A percentile compares a stretch with the other conserved stretches of the same genome.
Conservation (phyloP, 2,329 filamentous ascomycete genomes). For the Colletotrichum musicola region DNA sequence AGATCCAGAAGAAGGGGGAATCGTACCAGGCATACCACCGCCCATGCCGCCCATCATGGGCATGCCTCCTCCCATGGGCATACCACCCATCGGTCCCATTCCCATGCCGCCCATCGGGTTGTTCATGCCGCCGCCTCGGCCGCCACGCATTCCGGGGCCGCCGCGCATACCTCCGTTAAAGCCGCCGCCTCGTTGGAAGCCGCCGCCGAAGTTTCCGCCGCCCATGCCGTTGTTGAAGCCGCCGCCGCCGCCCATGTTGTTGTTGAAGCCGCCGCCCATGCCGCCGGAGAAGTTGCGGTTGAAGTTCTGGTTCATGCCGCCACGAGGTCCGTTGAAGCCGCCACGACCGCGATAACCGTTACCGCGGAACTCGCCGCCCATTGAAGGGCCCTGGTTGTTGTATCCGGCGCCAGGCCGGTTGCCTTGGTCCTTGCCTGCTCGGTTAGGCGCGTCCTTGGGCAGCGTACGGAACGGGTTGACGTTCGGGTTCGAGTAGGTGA, state of each 20-base stretch:
- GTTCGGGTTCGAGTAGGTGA: conserved; percentile 81
- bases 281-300: conserved; percentile 50
- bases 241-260: conserved; percentile 56
- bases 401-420: conserved; percentile 63
- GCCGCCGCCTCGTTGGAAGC: conserved; percentile 61
- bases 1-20: conserved; percentile 29
- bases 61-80: conserved; percentile 67
- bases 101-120: conserved; percentile 63
- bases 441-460: conserved; percentile 86
- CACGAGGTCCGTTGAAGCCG: conserved; percentile 58
- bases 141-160: conserved; percentile 55
- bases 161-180: conserved; percentile 64
- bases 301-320: conserved; percentile 63
- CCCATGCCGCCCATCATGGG: conserved; percentile 63
- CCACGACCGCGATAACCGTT: conserved; percentile 66
- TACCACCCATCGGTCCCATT: conserved; percentile 60
- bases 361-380: conserved; percentile 59
- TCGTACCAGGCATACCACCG: conserved; percentile 68
- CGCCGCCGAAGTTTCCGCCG: conserved; percentile 60
- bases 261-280: conserved; percentile 58
- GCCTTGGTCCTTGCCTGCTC: conserved; percentile 74
- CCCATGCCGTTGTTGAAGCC: conserved; percentile 65
- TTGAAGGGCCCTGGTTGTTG: conserved; percentile 60
- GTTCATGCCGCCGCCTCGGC: conserved; percentile 58
- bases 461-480: conserved; percentile 91